Evolutionary conservation across 83 land plant genomes (phyloP), one percentile per base, ranked within the genome.

Genomic region (Thuja plicata): DNA sequence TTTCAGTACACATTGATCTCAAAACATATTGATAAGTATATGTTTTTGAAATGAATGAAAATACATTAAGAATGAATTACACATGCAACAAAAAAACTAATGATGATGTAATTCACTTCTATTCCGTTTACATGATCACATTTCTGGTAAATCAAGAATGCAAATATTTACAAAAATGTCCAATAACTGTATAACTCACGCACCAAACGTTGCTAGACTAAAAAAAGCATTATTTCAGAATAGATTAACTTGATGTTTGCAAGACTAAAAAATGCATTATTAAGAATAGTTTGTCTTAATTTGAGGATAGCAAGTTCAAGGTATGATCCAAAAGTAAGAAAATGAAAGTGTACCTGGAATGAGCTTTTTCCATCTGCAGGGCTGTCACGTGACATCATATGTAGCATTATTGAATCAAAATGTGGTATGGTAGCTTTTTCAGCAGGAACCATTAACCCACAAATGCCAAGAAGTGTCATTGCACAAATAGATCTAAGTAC

Each of bases 371-470:
- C 97, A 91, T 98, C 99, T 80, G 97, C 97, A 81, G 99, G 99
- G 91, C 99, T 98, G 89, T 98, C 99, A 54, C 92, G 94, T 80
- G 97, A 93, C 93, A 95, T 94, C 95, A 98, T 95, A 86, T 98
- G 97, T 62, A 98, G 93, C 95, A 97, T 96, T 19, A 98, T 89
- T n/a, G 99, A 91, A 89, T 98, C 99, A 88, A 97, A 93, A 87
- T 91, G 91, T 70, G 99, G 99, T 81, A 98, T 92, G 7, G 87
- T 32, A 82, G 99, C 99, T 48, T 89, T 88, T 85, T 93, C 91
- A 35, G 98, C 96, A 43, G 99, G 99, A 43, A 98, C 97, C 99
- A 98, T 98, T n/a, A 98, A 89, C 45, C 99, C 99, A 91, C 99
- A 97, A 66, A 97, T 92, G 37, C 97, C 99, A 90, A 98, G 96